Evolutionary conservation across 108 stramenopile genomes (phyloP).

Genomic region (Conticribra weissflogii): DNA sequence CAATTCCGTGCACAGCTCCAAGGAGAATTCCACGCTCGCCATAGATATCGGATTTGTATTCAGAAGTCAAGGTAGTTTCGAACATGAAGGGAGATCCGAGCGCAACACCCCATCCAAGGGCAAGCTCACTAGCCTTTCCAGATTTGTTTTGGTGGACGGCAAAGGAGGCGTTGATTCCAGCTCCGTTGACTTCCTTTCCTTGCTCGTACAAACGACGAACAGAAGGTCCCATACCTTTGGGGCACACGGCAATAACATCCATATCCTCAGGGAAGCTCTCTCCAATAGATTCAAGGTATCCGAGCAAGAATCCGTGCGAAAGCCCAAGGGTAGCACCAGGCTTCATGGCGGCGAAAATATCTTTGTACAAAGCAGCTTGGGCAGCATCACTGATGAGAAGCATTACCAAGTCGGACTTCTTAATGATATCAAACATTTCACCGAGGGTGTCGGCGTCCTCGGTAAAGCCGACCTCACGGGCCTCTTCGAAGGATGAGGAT

Average conservation of each 20-base stretch:
- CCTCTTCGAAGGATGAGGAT: constrained; percentile 90
- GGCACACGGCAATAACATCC: constrained; percentile 98
- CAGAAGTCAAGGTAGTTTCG: constrained; percentile 94
- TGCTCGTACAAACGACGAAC: constrained; percentile 99
- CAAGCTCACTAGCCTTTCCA: constrained; percentile 95
- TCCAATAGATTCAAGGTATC: constrained; percentile 95
- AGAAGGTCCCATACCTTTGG: constrained; percentile 99
- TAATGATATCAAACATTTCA: constrained; percentile 96
- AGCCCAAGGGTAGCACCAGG: constrained; percentile 96
- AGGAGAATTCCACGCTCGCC: constrained; percentile 97
- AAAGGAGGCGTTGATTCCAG: constrained; percentile 97
- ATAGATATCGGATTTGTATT: constrained; percentile 98
- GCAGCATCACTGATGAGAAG: constrained; percentile 97
- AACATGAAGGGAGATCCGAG: constrained; percentile 98
- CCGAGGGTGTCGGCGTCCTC: constrained; percentile 94
- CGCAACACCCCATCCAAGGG: constrained; percentile 96
- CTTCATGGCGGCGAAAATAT: constrained; percentile 97
- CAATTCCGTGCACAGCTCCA: constrained; percentile 97
- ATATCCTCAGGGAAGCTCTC: constrained; percentile 94
- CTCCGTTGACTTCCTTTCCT: constrained; percentile 97
- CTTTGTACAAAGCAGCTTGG: constrained; percentile 93
- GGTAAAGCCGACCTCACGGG: constrained; percentile 87
- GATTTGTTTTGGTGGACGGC: constrained; percentile 95
- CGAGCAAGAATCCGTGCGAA: constrained; percentile 95
- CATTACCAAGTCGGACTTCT: constrained; percentile 93